Conservation (phyloP, 2,329 filamentous ascomycete genomes). For the Aureobasidium pullulans region DNA sequence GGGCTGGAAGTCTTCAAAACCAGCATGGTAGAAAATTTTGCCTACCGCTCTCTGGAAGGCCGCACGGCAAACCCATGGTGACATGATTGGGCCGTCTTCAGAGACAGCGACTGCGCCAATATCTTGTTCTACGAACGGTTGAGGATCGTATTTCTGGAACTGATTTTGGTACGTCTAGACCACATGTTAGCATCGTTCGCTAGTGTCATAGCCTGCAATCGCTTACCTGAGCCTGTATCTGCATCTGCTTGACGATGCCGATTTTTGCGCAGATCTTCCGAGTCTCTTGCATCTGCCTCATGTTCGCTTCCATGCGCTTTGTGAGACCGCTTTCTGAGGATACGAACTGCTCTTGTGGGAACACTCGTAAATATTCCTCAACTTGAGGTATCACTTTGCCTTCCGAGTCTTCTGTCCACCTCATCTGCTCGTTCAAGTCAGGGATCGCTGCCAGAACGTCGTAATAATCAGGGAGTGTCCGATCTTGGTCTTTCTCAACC, state of each 20-base stretch:
- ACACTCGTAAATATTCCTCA: conserved; percentile 73
- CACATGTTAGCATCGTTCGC: conserved; percentile 16
- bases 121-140: conserved; percentile 81
- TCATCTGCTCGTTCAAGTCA: conserved; percentile 67
- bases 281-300: conserved; percentile 93
- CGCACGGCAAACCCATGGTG: conserved; percentile 70
- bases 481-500: conserved; percentile 82
- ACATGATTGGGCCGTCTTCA: conserved; percentile 82
- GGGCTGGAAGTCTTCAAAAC: conserved; percentile 94
- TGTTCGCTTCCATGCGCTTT: conserved; percentile 79
- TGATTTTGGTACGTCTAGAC: conserved; percentile 88
- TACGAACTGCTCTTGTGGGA: conserved; percentile 67
- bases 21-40: conserved; percentile 91
- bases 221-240: conserved; percentile 85
- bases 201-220: background rate
- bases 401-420: conserved; percentile 84
- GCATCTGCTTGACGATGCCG: conserved; percentile 98
- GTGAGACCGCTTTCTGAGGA: conserved; percentile 67
- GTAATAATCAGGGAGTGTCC: conserved; percentile 88
- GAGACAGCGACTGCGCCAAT: conserved; percentile 83
- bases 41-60: conserved; percentile 85
- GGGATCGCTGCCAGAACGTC: conserved; percentile 79
- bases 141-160: conserved; percentile 90
- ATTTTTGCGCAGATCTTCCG: conserved; percentile 95
- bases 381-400: conserved; percentile 82